Base-by-base conservation (phyloP, 2,329 filamentous ascomycete species). In the Fonsecaea monophora region DNA sequence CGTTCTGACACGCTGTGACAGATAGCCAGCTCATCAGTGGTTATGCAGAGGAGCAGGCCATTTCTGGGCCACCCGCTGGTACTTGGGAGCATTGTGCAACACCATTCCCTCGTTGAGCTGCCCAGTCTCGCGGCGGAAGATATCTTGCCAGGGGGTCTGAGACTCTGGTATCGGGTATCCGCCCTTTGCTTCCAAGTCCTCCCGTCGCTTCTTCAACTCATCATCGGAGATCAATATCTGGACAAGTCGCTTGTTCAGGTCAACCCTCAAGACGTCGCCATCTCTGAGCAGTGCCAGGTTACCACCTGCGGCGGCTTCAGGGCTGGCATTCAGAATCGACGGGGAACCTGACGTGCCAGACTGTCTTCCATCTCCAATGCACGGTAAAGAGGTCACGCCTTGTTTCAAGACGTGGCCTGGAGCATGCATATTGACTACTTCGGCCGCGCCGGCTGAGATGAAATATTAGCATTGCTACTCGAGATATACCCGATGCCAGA, bases 321-420 rank as follows among this genome's bases (percentile, higher is more conserved):
- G 84, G 53, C 80, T 84, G 1, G 83, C 84, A 67, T 86, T 85
- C n/a, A 86, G 74, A 59, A 86, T 86, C 0, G 82, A 85, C 1
- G 84, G 84, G 2, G 82, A 84, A 0, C 82, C 83, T 2, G 84
- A 86, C 2, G 84, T 86, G 37, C 84, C 84, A 7, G 82, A 85
- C 71, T 86, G 84, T 55, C 84, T 76, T 0, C 84, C 84, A 70
- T 86, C 84, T 6, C 84, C 84, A 65, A 86, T 83, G 64, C 82
- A 85, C 7, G 81, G 80, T 56, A 86, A 74, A 54, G 82, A 77
- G 68, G 78, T 73, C 66, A 85, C 74, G 59, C 84, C 81, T 71
- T 82, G 73, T 67, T 78, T 79, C 53, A 84, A 70, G 4, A 84
- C 76, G 60, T 78, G 76, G 32, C 76, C 77, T 1, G 82, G 82